A percentile compares a stretch with the other conserved stretches of the same genome.
Evolutionary conservation across 2,329 filamentous ascomycete species (phyloP).

Genomic region (Calonectria honghensis): DNA sequence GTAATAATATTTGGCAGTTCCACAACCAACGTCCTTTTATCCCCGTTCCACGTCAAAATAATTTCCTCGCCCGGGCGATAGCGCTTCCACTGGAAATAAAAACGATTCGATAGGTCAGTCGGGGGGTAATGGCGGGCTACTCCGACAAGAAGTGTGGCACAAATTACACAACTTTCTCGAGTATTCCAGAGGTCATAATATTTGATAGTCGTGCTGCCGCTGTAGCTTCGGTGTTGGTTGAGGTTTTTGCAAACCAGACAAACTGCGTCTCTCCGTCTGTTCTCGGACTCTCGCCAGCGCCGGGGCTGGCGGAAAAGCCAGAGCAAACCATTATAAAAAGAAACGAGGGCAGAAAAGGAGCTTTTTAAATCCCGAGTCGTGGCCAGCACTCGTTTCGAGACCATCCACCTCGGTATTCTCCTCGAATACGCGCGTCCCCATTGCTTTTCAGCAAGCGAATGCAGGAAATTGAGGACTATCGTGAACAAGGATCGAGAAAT

Average conservation of each 20-base stretch:
- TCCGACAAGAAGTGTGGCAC: slow-evolving; percentile 25
- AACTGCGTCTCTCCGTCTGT: neutral
- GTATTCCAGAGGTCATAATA: slow-evolving; percentile 5
- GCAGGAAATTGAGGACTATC: neutral
- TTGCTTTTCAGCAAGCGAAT: slow-evolving; percentile 20
- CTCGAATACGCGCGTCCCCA: slow-evolving; percentile 35
- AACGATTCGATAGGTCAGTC: neutral
- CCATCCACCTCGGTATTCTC: slow-evolving; percentile 32
- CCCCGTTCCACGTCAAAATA: slow-evolving; percentile 26
- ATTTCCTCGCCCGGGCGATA: slow-evolving; percentile 24
- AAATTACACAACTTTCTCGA: slow-evolving; percentile 15
- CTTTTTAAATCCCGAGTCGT: slow-evolving; percentile 23
- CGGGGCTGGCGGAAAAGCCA: slow-evolving; percentile 5
- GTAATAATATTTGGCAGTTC: neutral
- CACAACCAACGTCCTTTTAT: slow-evolving; percentile 5
- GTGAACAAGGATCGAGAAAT: slow-evolving; percentile 26
- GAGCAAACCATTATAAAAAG: neutral
- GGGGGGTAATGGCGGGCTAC: slow-evolving; percentile 33
- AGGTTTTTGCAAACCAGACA: slow-evolving; percentile 30
- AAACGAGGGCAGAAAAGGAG: neutral
- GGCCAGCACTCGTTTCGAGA: slow-evolving; percentile 14
- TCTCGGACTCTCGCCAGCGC: neutral
- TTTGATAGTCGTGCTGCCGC: neutral
- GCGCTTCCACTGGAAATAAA: slow-evolving; percentile 29
- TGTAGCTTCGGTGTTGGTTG: neutral